Conservation (phyloP, 148 eudicot genomes). For the Spergularia marina region DNA sequence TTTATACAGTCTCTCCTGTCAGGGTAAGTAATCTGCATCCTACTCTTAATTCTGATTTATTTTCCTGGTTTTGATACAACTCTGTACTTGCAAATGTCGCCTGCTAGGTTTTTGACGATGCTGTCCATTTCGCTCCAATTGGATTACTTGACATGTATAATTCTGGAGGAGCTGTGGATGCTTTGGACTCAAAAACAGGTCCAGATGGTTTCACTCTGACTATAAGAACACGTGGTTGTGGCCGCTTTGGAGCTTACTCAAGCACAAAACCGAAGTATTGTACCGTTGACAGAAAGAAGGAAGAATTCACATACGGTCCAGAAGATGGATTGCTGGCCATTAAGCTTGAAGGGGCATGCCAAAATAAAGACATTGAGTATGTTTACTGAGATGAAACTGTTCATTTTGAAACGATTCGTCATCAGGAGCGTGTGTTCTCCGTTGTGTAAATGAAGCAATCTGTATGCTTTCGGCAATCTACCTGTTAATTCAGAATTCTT, state of each 20-base stretch:
- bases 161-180: slow-evolving; percentile 53
- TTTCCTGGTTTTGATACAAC: too few relatives aligned
- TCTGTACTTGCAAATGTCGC: not conserved
- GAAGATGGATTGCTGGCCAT: slow-evolving; percentile 44
- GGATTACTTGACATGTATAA: slow-evolving; percentile 58
- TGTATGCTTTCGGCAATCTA: not conserved
- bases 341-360: slow-evolving; percentile 46
- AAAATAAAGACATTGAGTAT: slow-evolving; percentile 37
- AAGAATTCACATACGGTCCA: slow-evolving; percentile 15
- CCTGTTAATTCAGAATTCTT: too few relatives aligned
- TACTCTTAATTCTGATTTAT: not conserved
- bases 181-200: slow-evolving; percentile 19
- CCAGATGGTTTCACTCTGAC: slow-evolving; percentile 28
- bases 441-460: not conserved
- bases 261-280: slow-evolving; percentile 32
- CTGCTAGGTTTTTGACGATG: slow-evolving; percentile 33
- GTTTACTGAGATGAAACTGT: slow-evolving; percentile 23
- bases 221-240: slow-evolving; percentile 40
- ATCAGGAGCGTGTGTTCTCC: not conserved
- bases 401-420: not conserved
- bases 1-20: slow-evolving; percentile 49
- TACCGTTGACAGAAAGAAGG: slow-evolving; percentile 27
- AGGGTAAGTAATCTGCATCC: slow-evolving; percentile 35
- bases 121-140: slow-evolving; percentile 43
- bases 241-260: slow-evolving; percentile 54